Evolutionary conservation across 1,139 yeast genomes (phyloP).

Genomic region (Protomyces inouyei): DNA sequence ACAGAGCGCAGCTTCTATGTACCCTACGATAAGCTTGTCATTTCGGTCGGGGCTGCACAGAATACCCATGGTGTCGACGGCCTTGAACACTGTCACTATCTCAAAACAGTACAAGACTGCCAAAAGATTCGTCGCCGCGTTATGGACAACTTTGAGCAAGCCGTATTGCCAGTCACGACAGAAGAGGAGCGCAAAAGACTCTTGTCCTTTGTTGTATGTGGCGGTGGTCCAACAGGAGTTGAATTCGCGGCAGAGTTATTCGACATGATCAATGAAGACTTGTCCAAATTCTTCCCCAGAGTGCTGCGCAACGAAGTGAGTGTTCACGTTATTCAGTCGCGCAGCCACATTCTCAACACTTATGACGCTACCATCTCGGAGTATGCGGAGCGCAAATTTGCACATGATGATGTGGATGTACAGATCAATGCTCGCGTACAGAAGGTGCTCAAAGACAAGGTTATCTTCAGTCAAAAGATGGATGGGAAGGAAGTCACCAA

Average conservation of each 20-base stretch:
- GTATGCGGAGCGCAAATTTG: constrained; percentile 57
- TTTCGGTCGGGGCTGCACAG: constrained; percentile 61
- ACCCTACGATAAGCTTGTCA: constrained; percentile 61
- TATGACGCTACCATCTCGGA: constrained; percentile 58
- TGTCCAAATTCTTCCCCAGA: constrained; percentile 46
- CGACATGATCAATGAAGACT: constrained; percentile 86
- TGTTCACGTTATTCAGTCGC: constrained; percentile 60
- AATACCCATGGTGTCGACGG: constrained; percentile 66
- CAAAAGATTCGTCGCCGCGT: constrained; percentile 51
- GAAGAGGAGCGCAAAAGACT: constrained; percentile 56
- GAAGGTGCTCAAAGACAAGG: constrained; percentile 51
- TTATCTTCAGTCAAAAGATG: constrained; percentile 49
- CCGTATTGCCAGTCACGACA: constrained; percentile 35
- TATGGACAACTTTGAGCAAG: constrained; percentile 40
- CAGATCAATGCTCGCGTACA: constrained; percentile 57
- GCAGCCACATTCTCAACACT: constrained; percentile 59
- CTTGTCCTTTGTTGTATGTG: constrained; percentile 60
- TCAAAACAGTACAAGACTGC: constrained; percentile 63
- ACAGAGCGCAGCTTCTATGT: constrained; percentile 53
- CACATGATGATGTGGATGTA: constrained; percentile 55
- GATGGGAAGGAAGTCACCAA: constrained; percentile 45
- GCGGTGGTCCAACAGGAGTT: constrained; percentile 70
- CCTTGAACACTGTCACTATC: constrained; percentile 51
- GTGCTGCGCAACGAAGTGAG: constrained; percentile 55
- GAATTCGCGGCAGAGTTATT: constrained; percentile 77